These are phyloP conservation scores for Leucaena leucocephala DNA, from an alignment of 306 rosid genomes.

Conservation along the genomic window DNA sequence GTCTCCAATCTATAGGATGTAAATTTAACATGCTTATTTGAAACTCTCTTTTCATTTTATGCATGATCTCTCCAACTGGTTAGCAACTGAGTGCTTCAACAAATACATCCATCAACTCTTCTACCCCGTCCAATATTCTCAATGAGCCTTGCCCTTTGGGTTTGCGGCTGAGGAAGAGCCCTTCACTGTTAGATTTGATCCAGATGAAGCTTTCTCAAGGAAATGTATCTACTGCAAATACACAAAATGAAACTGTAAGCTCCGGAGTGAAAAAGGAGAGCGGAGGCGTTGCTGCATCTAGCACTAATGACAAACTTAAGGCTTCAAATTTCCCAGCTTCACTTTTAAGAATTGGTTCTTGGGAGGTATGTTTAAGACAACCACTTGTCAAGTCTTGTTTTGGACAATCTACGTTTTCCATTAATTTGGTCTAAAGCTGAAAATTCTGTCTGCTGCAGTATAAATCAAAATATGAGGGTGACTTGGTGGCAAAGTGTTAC, in stretches of 20 bases:
- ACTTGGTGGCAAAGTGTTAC: conserved; percentile 86
- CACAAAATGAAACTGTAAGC: conserved; percentile 48
- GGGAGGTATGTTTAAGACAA: conserved; percentile 67
- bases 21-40: conserved; percentile 5
- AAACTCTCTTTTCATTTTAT: conserved; percentile 4
- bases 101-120: conserved; percentile 36
- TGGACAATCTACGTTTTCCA: not conserved
- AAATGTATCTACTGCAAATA: conserved; percentile 27
- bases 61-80: conserved; percentile 30
- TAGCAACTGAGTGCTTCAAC: conserved; percentile 47
- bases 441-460: conserved; percentile 53
- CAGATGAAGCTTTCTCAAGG: conserved; percentile 85
- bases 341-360: conserved; percentile 67
- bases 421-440: conserved; percentile 6
- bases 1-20: conserved; percentile 2
- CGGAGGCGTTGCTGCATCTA: conserved; percentile 38
- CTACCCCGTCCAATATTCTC: conserved; percentile 68
- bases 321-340: conserved; percentile 90
- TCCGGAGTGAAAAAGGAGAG: conserved; percentile 47
- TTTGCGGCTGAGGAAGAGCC: conserved; percentile 82
- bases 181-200: conserved; percentile 78
- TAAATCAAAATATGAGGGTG: conserved; percentile 83
- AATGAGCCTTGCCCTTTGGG: conserved; percentile 95
- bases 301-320: conserved; percentile 69
- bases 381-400: not conserved